Base-by-base conservation (phyloP, 2,329 filamentous ascomycete species). In the Aspergillus aculeatus region DNA sequence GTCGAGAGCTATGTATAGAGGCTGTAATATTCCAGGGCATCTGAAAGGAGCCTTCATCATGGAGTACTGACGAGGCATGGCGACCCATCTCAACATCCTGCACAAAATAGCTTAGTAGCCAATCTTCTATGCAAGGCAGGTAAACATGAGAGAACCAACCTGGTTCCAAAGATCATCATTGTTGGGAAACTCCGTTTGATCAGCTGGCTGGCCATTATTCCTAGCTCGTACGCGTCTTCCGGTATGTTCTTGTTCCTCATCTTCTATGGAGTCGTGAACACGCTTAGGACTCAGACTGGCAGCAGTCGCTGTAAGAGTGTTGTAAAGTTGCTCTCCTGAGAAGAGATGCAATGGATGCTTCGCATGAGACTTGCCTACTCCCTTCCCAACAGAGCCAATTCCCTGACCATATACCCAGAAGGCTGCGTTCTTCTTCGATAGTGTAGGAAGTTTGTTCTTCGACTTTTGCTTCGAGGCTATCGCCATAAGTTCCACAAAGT, bases 11-110 rank as follows among this genome's bases (percentile, higher is more conserved):
- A 55, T 81, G 79, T 4, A 81, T 69, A 2, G 84, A 86, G 3
- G 83, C 80, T 7, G 80, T 84, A 49, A 83, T 76, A 64, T 90
- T 90, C 88, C 88, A 90, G 11, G 88, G 88, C 81, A 90, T 86
- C n/a, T 82, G 77, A 4, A 83, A 85, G 24, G 85, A 84, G 29
- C 84, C 83, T 56, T 88, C 84, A 60, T 96, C 89, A 4, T 86
- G 84, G 56, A 95, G 82, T 7, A 85, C 83, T 0, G 84, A 82
- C 0, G 81, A 84, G 1, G 84, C 89, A 47, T 90, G 85, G 75
- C 91, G 86, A 21, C 88, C 90, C 24, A 91, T 74, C 72, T 96
- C 92, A 21, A 89, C 73, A 9, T 83, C 83, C 63, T 80, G 62
- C 11, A 49, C 4, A 5, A 5, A 1, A 12, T n/a, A 35, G 12